Percentiles rank a stretch among this genome's conserved stretches.
These are phyloP conservation scores for Neonectria faginata DNA, from an alignment of 2,329 filamentous ascomycete species.

Conservation along the genomic window DNA sequence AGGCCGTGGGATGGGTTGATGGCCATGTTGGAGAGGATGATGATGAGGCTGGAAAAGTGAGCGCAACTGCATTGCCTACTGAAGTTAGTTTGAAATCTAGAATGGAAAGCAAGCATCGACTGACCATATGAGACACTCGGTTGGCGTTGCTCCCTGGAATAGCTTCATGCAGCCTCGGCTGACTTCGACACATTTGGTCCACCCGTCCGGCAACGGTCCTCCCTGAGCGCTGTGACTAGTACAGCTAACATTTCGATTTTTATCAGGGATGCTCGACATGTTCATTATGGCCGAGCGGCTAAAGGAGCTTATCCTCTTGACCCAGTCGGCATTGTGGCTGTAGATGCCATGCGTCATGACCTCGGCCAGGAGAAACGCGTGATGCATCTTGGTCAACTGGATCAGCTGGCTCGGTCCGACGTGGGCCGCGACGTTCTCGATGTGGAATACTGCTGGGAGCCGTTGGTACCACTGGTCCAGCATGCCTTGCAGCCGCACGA, in stretches of 20 bases:
- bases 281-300: conserved; percentile 43
- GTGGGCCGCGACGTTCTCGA: conserved; percentile 48
- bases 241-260: conserved; percentile 1
- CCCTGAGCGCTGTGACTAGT: conserved; percentile 11
- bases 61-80: conserved; percentile 47
- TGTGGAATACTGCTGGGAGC: conserved; percentile 50
- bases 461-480: conserved; percentile 53
- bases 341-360: conserved; percentile 55
- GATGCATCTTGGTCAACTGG: conserved; percentile 54
- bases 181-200: conserved; percentile 49
- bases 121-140: conserved; percentile 51
- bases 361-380: conserved; percentile 52
- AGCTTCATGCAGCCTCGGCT: conserved; percentile 51
- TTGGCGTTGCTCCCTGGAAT: conserved; percentile 45
- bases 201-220: conserved; percentile 45
- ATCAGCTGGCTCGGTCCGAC: conserved; percentile 47
- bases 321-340: conserved; percentile 53
- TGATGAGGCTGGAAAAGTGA: conserved; percentile 50
- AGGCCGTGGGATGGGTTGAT: conserved; percentile 44
- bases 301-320: conserved; percentile 48
- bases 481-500: conserved; percentile 46
- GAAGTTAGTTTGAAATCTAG: conserved; percentile 9
- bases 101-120: background rate
- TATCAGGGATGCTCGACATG: conserved; percentile 21
- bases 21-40: conserved; percentile 50